A percentile compares a stretch with the other conserved stretches of the same genome.
These are phyloP conservation scores for Uronychia setigera DNA, from an alignment of 73 alveolate species.

Conservation along the genomic window DNA sequence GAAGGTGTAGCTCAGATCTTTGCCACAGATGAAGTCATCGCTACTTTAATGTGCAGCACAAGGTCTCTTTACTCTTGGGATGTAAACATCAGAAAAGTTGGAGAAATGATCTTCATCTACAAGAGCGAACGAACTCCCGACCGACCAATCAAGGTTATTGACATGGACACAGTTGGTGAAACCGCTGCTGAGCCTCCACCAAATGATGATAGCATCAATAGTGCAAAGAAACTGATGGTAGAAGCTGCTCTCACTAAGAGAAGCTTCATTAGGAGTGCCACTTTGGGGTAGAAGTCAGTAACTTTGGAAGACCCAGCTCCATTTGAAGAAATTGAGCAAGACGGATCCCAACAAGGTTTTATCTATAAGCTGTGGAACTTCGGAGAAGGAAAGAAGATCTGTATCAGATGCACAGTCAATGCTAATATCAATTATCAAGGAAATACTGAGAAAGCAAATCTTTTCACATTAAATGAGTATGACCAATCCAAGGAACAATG, in stretches of 20 bases:
- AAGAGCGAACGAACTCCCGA: conserved; percentile 31
- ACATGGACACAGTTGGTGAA: conserved; percentile 20
- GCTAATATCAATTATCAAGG: too few species aligned
- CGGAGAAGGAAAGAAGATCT: too few species aligned
- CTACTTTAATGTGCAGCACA: conserved; percentile 41
- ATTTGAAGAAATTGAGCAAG: conserved; percentile 10
- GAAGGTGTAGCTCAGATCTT: conserved; percentile 34
- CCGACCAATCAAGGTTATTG: conserved; percentile 24
- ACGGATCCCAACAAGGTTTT: too few species aligned
- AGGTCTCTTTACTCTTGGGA: conserved; percentile 43
- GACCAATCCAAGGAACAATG: conserved; percentile 24
- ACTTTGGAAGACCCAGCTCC: conserved; percentile 12
- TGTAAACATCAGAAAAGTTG: conserved; percentile 21
- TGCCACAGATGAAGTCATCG: conserved; percentile 39
- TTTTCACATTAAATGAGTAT: conserved; percentile 27
- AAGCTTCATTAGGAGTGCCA: conserved; percentile 11
- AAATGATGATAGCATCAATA: conserved; percentile 32
- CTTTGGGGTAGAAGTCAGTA: not conserved
- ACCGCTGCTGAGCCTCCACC: conserved; percentile 11
- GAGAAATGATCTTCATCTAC: conserved; percentile 26
- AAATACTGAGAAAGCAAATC: too few species aligned
- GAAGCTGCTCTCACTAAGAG: conserved; percentile 20
- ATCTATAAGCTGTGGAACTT: too few species aligned
- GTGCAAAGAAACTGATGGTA: conserved; percentile 32
- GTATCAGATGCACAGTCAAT: too few species aligned